Percentiles rank a stretch among this genome's conserved stretches.
Conservation (phyloP, 2,329 filamentous ascomycete species). For the Dothideomycetes sp. region DNA sequence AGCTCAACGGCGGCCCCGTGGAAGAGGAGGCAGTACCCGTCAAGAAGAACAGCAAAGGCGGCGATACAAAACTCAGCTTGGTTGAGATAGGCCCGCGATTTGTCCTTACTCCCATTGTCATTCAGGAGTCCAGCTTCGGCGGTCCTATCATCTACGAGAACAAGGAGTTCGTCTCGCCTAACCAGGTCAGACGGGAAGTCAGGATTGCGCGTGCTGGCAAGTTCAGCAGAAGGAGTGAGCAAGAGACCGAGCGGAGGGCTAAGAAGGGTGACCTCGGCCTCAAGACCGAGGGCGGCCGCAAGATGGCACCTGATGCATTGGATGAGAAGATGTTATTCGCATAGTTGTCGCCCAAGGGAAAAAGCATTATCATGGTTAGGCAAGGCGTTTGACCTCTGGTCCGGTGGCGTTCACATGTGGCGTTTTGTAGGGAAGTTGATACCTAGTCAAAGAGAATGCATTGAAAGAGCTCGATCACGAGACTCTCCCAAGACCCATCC, state of each 20-base stretch:
- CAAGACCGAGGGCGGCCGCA: conserved; percentile 52
- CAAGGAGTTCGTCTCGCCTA: conserved; percentile 91
- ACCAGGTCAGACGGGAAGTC: conserved; percentile 80
- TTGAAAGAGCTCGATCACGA: too few species aligned
- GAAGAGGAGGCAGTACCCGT: conserved; percentile 18
- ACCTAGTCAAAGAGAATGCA: too few species aligned
- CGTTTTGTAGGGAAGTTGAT: not conserved
- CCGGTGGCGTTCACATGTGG: not conserved
- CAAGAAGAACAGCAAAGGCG: conserved; percentile 32
- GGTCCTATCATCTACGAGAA: conserved; percentile 98
- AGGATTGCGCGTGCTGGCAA: conserved; percentile 63
- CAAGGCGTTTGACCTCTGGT: not conserved
- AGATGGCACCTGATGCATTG: conserved; percentile 55
- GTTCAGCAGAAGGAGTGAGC: conserved; percentile 68
- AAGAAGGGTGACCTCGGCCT: conserved; percentile 72
- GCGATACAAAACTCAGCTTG: conserved; percentile 65
- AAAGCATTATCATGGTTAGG: not conserved
- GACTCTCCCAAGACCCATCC: too few species aligned
- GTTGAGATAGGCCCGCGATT: conserved; percentile 92
- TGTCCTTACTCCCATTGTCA: conserved; percentile 86
- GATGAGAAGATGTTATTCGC: conserved; percentile 70
- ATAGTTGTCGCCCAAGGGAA: too few species aligned
- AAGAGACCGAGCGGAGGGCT: conserved; percentile 57
- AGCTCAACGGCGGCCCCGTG: conserved; percentile 15
- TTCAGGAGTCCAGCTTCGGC: conserved; percentile 88